Conservation (phyloP, 1,284 basidiomycete species). For the Ceratobasidium sp. region DNA sequence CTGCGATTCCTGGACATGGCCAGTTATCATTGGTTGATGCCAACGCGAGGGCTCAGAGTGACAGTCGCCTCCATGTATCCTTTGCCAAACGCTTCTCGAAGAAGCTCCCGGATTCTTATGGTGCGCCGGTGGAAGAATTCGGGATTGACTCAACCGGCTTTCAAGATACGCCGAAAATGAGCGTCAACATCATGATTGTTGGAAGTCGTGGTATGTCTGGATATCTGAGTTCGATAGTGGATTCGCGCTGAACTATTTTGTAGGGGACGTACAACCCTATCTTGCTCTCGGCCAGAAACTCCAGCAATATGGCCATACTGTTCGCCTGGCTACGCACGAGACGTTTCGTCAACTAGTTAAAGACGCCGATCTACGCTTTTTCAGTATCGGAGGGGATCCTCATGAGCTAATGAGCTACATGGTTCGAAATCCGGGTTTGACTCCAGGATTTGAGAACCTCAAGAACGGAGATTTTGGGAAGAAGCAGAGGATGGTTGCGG, state of each 20-base stretch:
- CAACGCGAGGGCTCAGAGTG: no score
- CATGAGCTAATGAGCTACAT: conserved; percentile 74
- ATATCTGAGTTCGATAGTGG: no score
- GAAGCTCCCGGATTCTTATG: conserved; percentile 63
- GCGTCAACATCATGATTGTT: conserved; percentile 75
- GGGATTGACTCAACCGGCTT: no score
- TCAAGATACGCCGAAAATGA: conserved; percentile 61
- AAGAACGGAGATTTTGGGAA: conserved; percentile 66
- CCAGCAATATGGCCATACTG: conserved; percentile 68
- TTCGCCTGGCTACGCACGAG: conserved; percentile 76
- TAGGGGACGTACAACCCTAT: conserved; percentile 80
- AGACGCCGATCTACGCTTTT: conserved; percentile 69
- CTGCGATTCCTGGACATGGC: no score
- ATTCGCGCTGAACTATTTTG: neutral
- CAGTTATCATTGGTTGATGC: no score
- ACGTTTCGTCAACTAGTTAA: conserved; percentile 72
- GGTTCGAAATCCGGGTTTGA: conserved; percentile 70
- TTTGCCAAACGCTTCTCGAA: conserved; percentile 58
- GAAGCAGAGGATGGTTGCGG: conserved; percentile 65
- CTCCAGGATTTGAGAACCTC: conserved; percentile 66
- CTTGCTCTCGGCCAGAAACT: conserved; percentile 73
- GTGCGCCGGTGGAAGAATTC: no score
- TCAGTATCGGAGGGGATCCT: conserved; percentile 71
- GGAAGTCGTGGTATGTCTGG: conserved; percentile 68
- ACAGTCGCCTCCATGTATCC: no score